These are phyloP conservation scores for Hypocrella siamensis DNA, from an alignment of 2,329 filamentous ascomycete species.

Conservation along the genomic window DNA sequence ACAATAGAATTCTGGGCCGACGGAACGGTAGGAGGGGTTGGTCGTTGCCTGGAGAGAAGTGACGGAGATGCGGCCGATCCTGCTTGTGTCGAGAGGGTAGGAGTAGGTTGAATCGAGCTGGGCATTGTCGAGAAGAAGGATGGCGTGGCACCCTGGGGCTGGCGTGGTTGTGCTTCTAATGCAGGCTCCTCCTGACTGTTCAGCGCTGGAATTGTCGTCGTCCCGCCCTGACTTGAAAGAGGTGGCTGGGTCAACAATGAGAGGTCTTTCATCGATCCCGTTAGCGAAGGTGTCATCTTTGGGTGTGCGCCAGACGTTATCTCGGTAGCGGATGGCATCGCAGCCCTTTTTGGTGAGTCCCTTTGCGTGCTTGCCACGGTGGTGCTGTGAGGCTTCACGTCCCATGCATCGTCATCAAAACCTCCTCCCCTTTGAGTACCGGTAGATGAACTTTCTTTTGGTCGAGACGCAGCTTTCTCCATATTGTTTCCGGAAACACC, in stretches of 20 bases:
- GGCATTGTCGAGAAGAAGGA: constrained; percentile 35
- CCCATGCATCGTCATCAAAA: constrained; percentile 97
- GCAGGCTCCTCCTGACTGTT: constrained; percentile 9
- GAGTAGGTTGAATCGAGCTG: constrained; percentile 24
- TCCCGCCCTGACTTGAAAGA: constrained; percentile 29
- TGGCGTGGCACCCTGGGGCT: constrained; percentile 38
- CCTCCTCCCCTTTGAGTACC: constrained; percentile 29
- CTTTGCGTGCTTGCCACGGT: constrained; percentile 39
- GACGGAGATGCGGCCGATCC: constrained; percentile 10
- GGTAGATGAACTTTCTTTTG: constrained; percentile 12
- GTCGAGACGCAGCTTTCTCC: constrained; percentile 9
- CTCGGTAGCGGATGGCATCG: constrained; percentile 6
- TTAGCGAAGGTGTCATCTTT: constrained; percentile 2
- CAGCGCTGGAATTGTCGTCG: constrained; percentile 10
- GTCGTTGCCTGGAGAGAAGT: constrained; percentile 43
- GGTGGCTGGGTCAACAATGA: constrained; percentile 37
- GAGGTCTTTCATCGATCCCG: constrained; percentile 47
- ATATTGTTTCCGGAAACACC: constrained; percentile 8
- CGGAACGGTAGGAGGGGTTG: constrained; percentile 48
- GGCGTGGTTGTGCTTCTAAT: constrained; percentile 20
- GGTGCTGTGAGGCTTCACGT: constrained; percentile 49
- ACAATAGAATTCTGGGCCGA: constrained; percentile 49
- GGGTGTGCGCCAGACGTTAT: constrained; percentile 9
- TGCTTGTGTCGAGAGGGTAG: constrained; percentile 1
- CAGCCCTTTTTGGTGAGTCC: constrained; percentile 6